Percentiles rank a stretch among this genome's conserved stretches.
These are phyloP conservation scores for Annulohypoxylon maeteangense DNA, from an alignment of 495 filamentous ascomycete species.

Conservation along the genomic window DNA sequence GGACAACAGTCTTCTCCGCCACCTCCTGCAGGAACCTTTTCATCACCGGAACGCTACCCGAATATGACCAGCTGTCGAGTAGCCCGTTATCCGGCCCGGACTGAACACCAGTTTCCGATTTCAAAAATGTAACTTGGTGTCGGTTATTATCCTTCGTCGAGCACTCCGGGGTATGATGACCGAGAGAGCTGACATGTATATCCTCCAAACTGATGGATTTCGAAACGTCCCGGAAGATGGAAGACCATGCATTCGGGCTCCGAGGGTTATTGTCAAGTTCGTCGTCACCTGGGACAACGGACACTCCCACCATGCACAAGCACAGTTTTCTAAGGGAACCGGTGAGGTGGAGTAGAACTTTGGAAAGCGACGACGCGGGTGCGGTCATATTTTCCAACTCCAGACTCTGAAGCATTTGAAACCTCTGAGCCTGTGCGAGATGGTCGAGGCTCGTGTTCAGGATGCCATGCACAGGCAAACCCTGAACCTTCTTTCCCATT, in stretches of 20 bases:
- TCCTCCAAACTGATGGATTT: conserved; percentile 22
- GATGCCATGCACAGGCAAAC: neutral
- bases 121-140: conserved; percentile 43
- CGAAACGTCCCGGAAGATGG: conserved; percentile 34
- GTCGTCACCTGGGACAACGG: conserved; percentile 21
- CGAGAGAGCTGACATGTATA: conserved; percentile 18
- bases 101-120: conserved; percentile 31
- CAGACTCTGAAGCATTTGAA: conserved; percentile 22
- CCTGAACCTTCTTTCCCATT: conserved; percentile 1
- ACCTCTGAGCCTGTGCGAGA: conserved; percentile 5
- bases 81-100: conserved; percentile 24
- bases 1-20: conserved; percentile 36
- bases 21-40: conserved; percentile 36
- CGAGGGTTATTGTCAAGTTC: conserved; percentile 39
- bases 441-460: neutral
- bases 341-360: conserved; percentile 22
- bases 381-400: conserved; percentile 38
- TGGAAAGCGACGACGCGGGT: conserved; percentile 20
- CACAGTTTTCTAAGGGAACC: conserved; percentile 28
- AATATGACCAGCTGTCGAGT: conserved; percentile 30
- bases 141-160: conserved; percentile 18
- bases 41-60: conserved; percentile 16
- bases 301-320: conserved; percentile 29
- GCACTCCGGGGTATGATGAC: conserved; percentile 35
- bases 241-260: conserved; percentile 40